A percentile compares a stretch with the other conserved stretches of the same genome.
Evolutionary conservation across 75 land plant species (phyloP).

Genomic region (Pinus albicaulis): DNA sequence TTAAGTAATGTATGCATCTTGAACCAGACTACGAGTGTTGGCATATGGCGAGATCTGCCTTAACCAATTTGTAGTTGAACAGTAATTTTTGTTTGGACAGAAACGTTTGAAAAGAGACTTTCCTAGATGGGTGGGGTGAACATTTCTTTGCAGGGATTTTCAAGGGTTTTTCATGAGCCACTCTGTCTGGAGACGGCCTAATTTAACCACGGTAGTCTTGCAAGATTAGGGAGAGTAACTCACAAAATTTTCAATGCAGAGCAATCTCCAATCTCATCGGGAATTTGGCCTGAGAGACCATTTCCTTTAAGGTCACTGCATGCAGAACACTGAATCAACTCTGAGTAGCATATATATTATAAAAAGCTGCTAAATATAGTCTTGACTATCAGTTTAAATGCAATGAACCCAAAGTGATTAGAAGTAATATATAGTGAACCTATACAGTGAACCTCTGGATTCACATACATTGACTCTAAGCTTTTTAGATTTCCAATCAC

Average conservation of each 20-base stretch:
- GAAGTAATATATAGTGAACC: not conserved
- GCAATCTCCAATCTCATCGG: slow-evolving; percentile 94
- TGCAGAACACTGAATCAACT: not conserved
- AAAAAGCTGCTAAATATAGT: not conserved
- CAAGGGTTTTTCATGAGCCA: not conserved
- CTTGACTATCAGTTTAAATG: not conserved
- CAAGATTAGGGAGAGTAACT: slow-evolving; percentile 10
- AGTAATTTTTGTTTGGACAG: not conserved
- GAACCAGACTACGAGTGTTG: not conserved
- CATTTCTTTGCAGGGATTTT: too few relatives aligned
- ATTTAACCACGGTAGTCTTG: not conserved
- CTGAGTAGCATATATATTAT: not conserved
- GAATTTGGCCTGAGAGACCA: slow-evolving; percentile 83
- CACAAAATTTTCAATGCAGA: slow-evolving; percentile 60
- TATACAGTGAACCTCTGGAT: not conserved
- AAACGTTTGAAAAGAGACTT: not conserved
- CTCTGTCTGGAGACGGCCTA: too few relatives aligned
- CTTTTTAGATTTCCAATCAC: slow-evolving; percentile 81
- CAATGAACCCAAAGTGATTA: not conserved
- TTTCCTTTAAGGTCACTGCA: slow-evolving; percentile 77
- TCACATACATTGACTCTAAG: slow-evolving; percentile 54
- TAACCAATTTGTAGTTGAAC: not conserved
- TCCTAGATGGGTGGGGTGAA: too few relatives aligned
- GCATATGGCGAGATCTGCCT: not conserved
- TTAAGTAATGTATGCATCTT: not conserved